Conservation (phyloP, 1,139 yeast genomes). For the Scheffersomyces cryptocercus region DNA sequence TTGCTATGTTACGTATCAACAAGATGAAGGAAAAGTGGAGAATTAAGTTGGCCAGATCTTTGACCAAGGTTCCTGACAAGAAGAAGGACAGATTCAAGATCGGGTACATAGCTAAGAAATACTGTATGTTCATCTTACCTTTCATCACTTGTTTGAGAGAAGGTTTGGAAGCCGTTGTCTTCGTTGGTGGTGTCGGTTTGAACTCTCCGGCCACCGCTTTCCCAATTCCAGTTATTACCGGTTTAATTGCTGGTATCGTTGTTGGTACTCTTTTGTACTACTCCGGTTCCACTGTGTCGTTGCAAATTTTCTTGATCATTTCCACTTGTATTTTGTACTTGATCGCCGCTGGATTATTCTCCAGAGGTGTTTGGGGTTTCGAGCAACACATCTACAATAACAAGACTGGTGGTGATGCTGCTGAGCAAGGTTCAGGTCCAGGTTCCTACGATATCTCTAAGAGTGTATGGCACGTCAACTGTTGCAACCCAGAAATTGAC, state of each 20-base stretch:
- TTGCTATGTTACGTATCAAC: conserved; percentile 87
- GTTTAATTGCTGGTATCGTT: conserved; percentile 67
- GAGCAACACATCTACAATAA: conserved; percentile 64
- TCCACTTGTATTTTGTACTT: conserved; percentile 83
- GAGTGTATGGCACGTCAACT: conserved; percentile 91
- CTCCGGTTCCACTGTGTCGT: conserved; percentile 73
- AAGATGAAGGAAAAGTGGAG: conserved; percentile 93
- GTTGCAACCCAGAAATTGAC: conserved; percentile 87
- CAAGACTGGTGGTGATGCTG: conserved; percentile 82
- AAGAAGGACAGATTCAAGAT: conserved; percentile 33
- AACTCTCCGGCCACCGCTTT: conserved; percentile 74
- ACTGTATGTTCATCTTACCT: conserved; percentile 78
- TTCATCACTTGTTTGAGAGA: conserved; percentile 84
- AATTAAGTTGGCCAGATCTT: conserved; percentile 79
- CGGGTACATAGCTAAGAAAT: conserved; percentile 52
- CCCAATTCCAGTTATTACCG: conserved; percentile 82
- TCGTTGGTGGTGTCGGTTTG: conserved; percentile 88
- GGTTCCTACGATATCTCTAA: conserved; percentile 80
- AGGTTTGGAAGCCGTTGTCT: conserved; percentile 90
- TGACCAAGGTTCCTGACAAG: conserved; percentile 44
- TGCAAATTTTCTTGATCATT: conserved; percentile 75
- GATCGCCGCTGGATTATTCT: conserved; percentile 85
- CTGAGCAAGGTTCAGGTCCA: conserved; percentile 88
- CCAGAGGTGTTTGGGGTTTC: conserved; percentile 87
- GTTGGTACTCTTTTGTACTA: conserved; percentile 72